phyloP scores from a whole-genome alignment of 768 basidiomycete species.

The Termitomyces sp. region DNA sequence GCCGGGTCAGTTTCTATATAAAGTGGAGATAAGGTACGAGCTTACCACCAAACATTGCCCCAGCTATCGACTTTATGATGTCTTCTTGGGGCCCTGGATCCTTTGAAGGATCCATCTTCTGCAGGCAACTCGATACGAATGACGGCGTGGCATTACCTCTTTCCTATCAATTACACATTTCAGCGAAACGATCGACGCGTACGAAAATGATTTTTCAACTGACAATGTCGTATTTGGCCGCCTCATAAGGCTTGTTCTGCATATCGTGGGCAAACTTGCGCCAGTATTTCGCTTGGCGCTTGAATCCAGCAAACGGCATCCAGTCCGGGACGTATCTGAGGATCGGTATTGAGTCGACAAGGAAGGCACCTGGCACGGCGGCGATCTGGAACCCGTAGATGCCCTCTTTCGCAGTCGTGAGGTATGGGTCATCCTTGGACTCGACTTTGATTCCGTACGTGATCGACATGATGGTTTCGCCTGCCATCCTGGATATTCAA shows the following conservation, averaged over 20 bases:
- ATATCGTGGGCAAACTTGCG: constrained; percentile 12
- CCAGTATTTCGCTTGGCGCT: constrained; percentile 24
- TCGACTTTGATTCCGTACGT: constrained; percentile 28
- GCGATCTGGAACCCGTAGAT: constrained; percentile 21
- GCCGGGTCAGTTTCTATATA: background rate
- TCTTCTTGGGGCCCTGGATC: background rate
- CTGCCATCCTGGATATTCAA: constrained; percentile 7
- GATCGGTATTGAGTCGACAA: constrained; percentile 25
- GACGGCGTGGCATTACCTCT: background rate
- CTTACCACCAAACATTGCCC: too few species aligned
- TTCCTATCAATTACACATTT: background rate
- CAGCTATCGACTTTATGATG: too few species aligned
- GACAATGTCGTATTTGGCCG: constrained; percentile 13
- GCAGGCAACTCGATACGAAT: background rate
- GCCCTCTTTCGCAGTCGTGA: constrained; percentile 24
- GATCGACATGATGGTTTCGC: constrained; percentile 24
- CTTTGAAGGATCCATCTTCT: background rate
- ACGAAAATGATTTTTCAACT: background rate
- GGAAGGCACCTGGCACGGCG: constrained; percentile 22
- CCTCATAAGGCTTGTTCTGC: constrained; percentile 19
- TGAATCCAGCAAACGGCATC: constrained; percentile 31
- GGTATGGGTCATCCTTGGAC: constrained; percentile 27
- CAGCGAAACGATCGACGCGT: background rate
- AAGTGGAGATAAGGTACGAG: background rate
- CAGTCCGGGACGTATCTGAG: constrained; percentile 29